Evolutionary conservation across 2,329 filamentous ascomycete species (phyloP), one percentile per base, ranked within the genome.

Genomic region (Pyrenochaeta sp.): DNA sequence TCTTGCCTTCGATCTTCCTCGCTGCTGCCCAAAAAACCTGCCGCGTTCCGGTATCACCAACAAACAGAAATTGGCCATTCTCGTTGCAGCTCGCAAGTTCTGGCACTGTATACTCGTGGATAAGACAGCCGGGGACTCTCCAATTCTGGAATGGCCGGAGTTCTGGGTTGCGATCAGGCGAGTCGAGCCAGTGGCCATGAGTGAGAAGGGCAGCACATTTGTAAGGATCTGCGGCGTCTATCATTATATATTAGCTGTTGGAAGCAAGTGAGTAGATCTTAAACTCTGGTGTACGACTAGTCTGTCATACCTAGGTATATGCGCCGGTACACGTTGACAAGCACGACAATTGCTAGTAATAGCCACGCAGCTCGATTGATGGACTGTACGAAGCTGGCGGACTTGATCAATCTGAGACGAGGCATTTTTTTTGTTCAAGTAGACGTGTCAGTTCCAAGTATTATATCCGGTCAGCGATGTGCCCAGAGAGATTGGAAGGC

Each of bases 11-110:
- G 45, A 7, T 81, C 79, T 81, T 82, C 51, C 74, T 77, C 15
- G 80, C 80, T 2, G 81, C 77, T 44, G 83, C 83, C 81, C 84
- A 87, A 68, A 85, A 89, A 5, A 88, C 71, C 60, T 87, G 83
- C 11, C 86, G 81, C 7, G 82, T 81, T 1, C 82, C 84, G 1
- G 83, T 84, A 67, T 89, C 87, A 32, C 87, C 87, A 21, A 82
- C 78, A 59, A 89, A 85, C 14, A 87, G 77, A n/a, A 88, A 63
- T 44, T 79, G 79, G 7, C 80, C 81, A 12, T 77, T 75, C 2
- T 73, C 73, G 18, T 87, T 77, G 64, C 87, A 90, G 40, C 74
- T 71, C 15, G 76, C 71, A 35, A 88, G 78, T 32, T 85, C 82
- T n/a, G 78, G 67, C 5, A 71, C 65, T 7, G 79, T 77, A 71